Conservation (phyloP, 176 grass and related monocot genomes). For the Hordeum marinum region DNA sequence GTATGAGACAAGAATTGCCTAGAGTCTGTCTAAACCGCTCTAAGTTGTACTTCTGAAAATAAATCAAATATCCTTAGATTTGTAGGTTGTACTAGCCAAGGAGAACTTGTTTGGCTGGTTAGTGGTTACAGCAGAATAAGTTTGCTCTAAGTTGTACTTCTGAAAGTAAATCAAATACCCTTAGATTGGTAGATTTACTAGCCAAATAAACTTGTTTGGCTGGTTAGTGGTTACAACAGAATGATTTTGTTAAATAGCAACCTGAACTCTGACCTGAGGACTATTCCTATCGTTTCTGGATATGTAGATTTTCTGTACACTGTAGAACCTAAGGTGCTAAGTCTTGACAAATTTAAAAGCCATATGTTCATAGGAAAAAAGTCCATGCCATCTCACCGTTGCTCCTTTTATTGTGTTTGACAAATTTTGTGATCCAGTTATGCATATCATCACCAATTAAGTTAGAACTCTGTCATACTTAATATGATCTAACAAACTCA, state of each 20-base stretch:
- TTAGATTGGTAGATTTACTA: neutral
- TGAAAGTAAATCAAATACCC: too few relatives aligned
- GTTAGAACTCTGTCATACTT: neutral
- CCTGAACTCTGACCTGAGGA: neutral
- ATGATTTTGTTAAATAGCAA: neutral
- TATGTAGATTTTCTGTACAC: neutral
- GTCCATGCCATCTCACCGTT: neutral
- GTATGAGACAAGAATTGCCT: too few relatives aligned
- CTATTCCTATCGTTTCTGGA: neutral
- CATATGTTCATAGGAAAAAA: neutral
- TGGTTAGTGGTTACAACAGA: neutral
- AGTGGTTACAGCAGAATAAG: neutral
- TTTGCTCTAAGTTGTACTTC: neutral
- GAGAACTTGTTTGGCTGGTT: neutral
- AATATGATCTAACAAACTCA: neutral
- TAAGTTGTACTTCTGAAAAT: neutral
- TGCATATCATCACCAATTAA: slow-evolving; percentile 1
- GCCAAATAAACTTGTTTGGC: neutral
- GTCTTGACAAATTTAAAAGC: neutral
- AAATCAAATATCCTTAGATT: neutral
- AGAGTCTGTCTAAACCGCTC: too few relatives aligned
- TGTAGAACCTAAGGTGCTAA: neutral
- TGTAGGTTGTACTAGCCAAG: neutral
- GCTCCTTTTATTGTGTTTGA: neutral
- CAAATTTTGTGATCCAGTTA: neutral